These are phyloP conservation scores for Zarea fungicola DNA, from an alignment of 2,329 filamentous ascomycete genomes.

Conservation along the genomic window DNA sequence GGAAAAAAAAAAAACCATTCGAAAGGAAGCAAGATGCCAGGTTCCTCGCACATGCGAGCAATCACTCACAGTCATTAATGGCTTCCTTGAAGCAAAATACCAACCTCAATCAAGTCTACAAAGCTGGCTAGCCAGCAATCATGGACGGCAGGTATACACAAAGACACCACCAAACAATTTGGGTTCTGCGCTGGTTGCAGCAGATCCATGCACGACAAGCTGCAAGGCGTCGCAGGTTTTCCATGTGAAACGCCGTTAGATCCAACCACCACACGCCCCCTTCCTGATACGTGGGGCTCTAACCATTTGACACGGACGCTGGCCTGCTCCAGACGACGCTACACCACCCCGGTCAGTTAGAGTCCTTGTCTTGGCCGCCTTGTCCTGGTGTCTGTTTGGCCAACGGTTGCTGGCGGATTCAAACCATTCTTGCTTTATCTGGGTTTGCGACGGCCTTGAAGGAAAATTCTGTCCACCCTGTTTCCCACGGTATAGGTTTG, in stretches of 20 bases:
- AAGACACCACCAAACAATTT: too few species aligned
- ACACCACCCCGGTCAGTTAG: background rate
- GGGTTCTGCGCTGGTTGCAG: background rate
- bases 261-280: background rate
- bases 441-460: background rate
- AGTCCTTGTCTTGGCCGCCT: background rate
- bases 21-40: too few species aligned
- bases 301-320: conserved; percentile 1
- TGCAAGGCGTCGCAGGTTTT: conserved; percentile 8
- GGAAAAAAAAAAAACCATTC: too few species aligned
- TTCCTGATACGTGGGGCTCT: conserved; percentile 8
- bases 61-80: too few species aligned
- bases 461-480: conserved; percentile 3
- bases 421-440: background rate
- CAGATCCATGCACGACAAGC: background rate
- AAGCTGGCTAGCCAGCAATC: too few species aligned
- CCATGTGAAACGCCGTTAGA: conserved; percentile 9
- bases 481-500: background rate
- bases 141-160: too few species aligned
- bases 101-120: too few species aligned
- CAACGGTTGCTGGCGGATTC: background rate
- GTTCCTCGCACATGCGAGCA: too few species aligned
- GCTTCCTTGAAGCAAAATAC: too few species aligned
- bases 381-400: background rate
- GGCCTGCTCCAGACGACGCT: conserved; percentile 9